Base-by-base conservation (phyloP, 257 asterid genomes). In the Solanum bulbocastanum region DNA sequence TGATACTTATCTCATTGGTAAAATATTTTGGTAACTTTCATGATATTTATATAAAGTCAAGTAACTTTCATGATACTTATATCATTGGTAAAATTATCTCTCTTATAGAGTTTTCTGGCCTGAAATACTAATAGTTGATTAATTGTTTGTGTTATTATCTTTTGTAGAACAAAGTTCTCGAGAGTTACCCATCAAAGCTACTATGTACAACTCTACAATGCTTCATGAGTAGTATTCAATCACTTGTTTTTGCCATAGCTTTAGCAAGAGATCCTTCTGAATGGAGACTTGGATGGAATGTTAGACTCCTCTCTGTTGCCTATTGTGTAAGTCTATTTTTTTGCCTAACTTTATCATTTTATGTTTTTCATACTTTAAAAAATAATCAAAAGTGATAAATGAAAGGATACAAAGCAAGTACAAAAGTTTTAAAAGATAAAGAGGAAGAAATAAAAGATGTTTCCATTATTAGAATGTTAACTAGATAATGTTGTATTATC, bases 131-230 rank as follows among this genome's bases (percentile, higher is more conserved):
- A 44, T 44, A 44, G 56, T 44, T 37, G 6, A 37, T 37, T 13
- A 44, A 44, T 44, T 44, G 18, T 44, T 46, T 44, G 16, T 44
- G 5, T 44, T 44, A 44, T 44, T 22, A 52, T 36, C 4, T 68
- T 37, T 56, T 6, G 73, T 86, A 95, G 98, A 96, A 93, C 0
- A 46, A 78, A 84, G 88, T 95, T 6, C 87, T 96, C 25, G 92
- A 91, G 89, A 83, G 76, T 12, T 96, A 93, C 86, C 98, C 98
- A 5, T 95, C 98, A n/a, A 96, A 94, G 95, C 94, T 96, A 88
- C 40, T 93, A 58, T 83, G 89, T 89, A 95, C 98, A 78, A 90
- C 98, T 14, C 86, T 94, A 23, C 98, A 94, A 74, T 95, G 99
- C 91, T 84, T 93, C 83, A 11, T 91, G 32, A 96, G 98, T 90